A percentile compares a stretch with the other conserved stretches of the same genome.
phyloP scores from a whole-genome alignment of 1,139 yeast genomes.

The Pichia norvegensis region DNA sequence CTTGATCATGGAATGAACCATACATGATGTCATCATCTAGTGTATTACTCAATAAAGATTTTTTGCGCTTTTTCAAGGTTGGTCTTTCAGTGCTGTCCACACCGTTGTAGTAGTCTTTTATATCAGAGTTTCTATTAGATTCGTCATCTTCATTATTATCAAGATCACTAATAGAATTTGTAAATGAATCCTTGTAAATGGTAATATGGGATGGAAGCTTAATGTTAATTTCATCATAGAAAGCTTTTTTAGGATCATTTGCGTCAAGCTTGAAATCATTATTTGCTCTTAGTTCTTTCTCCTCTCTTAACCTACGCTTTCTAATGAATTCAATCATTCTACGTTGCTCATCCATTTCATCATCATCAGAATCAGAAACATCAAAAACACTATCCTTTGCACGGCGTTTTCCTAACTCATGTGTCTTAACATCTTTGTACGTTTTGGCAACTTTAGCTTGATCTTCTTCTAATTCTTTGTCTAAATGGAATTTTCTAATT shows the following conservation, averaged over 20 bases:
- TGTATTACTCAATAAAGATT: conserved; percentile 6
- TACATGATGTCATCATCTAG: conserved; percentile 29
- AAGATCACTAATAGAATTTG: conserved; percentile 9
- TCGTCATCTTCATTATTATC: conserved; percentile 34
- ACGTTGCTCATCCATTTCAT: conserved; percentile 38
- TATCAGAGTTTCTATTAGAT: conserved; percentile 28
- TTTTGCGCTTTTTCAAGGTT: conserved; percentile 21
- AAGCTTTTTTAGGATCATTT: conserved; percentile 15
- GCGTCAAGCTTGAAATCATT: conserved; percentile 32
- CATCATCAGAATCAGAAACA: conserved; percentile 59
- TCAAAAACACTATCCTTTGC: conserved; percentile 47
- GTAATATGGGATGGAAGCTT: conserved; percentile 12
- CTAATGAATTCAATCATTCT: conserved; percentile 27
- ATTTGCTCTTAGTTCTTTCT: conserved; percentile 45
- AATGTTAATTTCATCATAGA: conserved; percentile 12
- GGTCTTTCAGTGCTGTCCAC: not conserved
- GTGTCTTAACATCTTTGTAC: conserved; percentile 75
- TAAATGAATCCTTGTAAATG: conserved; percentile 11
- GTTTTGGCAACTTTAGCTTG: conserved; percentile 64
- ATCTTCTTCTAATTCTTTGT: conserved; percentile 64
- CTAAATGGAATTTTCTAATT: conserved; percentile 53
- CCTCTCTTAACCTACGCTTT: conserved; percentile 38
- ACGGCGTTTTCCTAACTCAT: conserved; percentile 63
- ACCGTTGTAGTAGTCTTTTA: conserved; percentile 14
- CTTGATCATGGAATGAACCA: conserved; percentile 13